Base-by-base conservation (phyloP, 495 filamentous ascomycete genomes). In the Aspergillus bridgeri region DNA sequence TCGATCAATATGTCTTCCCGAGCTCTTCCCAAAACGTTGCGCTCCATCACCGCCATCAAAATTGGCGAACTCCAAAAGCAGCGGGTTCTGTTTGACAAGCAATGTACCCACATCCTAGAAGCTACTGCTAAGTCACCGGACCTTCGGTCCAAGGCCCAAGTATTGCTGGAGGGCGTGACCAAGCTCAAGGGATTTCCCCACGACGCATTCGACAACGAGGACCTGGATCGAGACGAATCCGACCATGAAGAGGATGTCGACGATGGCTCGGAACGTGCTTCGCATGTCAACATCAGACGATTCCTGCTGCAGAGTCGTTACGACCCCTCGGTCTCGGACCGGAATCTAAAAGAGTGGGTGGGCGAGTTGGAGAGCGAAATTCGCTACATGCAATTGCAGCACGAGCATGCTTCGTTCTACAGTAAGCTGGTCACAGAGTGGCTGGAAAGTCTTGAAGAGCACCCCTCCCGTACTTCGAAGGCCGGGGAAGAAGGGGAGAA, bases 31-130 rank as follows among this genome's bases (percentile, higher is more conserved):
- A 77, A 84, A 63, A 86, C 84, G 17, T 75, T 89, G 18, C 80
- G 82, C 58, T 82, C 83, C 9, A 87, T 89, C 69, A 89, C 85
- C 20, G 71, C 71, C 25, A 85, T 82, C 46, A 89, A 89, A 63
- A 79, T 88, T 50, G 74, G 69, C 19, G 84, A 86, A 56, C 75
- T 88, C 6, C 80, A 79, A 18, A 86, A 86, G 58, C 79, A 86
- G 58, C 82, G 81, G 23, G 62, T 61, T 2, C 62, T 79, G 20
- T 89, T 83, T 57, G 75, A 83, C 23, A 65, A 64, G 44, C 72
- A 58, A 51, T 73, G 69, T 56, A 49, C 63, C 5, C 67, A 69
- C 15, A 72, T 79, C 3, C 46, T 73, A 15, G 54, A 58, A n/a
- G 58, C 63, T 25, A 68, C 70, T n/a, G 54, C 57, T 3, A 53